Percentiles rank a stretch among this genome's conserved stretches.
phyloP scores from a whole-genome alignment of 2,329 filamentous ascomycete genomes.

The Arthrobotrys iridis region DNA sequence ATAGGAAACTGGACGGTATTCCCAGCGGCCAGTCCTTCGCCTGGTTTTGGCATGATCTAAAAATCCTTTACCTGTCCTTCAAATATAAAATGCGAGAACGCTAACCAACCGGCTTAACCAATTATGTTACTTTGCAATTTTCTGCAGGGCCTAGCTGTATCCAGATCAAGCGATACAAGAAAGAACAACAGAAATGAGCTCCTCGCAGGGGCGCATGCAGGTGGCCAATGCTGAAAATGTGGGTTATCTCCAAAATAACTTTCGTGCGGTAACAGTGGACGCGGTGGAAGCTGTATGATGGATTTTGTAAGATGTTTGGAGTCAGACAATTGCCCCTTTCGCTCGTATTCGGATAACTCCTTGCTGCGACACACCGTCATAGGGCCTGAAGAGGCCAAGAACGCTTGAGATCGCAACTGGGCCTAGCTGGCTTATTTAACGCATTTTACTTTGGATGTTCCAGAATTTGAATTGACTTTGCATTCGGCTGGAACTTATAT shows the following conservation, averaged over 20 bases:
- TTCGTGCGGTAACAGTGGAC: not conserved
- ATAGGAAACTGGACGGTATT: conserved; percentile 22
- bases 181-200: not conserved
- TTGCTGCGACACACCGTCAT: conserved; percentile 4
- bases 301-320: conserved; percentile 28
- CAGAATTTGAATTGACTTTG: not conserved
- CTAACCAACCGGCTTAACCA: not conserved
- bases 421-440: too few relatives aligned
- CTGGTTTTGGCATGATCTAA: conserved; percentile 24
- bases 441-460: not conserved
- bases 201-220: conserved; percentile 17
- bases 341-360: conserved; percentile 49
- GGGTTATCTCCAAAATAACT: not conserved
- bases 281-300: conserved; percentile 5
- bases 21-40: not conserved
- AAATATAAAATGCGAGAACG: conserved; percentile 4
- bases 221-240: conserved; percentile 1
- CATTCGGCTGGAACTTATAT: not conserved
- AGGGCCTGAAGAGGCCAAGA: conserved; percentile 7
- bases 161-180: not conserved
- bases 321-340: conserved; percentile 44
- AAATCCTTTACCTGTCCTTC: not conserved
- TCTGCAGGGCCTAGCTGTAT: not conserved
- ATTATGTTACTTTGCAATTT: not conserved
- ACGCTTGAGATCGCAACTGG: not conserved